These are phyloP conservation scores for Rhododendron henanense DNA, from an alignment of 148 eudicot genomes.

Conservation along the genomic window DNA sequence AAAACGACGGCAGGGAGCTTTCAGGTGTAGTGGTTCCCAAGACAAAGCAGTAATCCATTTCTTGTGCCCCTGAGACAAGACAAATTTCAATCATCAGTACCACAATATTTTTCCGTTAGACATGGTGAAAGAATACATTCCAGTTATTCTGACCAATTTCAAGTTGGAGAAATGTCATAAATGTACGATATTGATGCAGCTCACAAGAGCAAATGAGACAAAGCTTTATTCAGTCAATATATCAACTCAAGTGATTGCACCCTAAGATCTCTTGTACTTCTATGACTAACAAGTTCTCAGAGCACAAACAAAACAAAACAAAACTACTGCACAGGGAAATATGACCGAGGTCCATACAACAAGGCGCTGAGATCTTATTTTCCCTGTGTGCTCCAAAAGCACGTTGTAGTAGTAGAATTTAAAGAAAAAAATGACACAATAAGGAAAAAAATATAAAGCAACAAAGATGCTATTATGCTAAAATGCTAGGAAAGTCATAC, in stretches of 20 bases:
- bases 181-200: neutral
- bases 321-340: neutral
- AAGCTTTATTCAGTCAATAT: neutral
- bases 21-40: slow-evolving; percentile 96
- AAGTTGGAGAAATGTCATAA: neutral
- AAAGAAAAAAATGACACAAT: neutral
- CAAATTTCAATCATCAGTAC: slow-evolving; percentile 8
- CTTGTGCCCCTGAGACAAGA: slow-evolving; percentile 78
- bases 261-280: neutral
- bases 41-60: slow-evolving; percentile 95
- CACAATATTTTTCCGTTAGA: neutral
- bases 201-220: neutral
- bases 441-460: neutral
- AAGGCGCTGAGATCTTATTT: slow-evolving; percentile 6
- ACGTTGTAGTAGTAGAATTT: neutral
- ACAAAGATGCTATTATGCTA: neutral
- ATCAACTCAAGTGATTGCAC: neutral
- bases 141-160: neutral
- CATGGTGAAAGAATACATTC: neutral
- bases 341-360: neutral
- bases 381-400: neutral
- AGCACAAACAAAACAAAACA: neutral
- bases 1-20: slow-evolving; percentile 84
- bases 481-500: slow-evolving; percentile 23
- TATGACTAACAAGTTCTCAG: neutral